Percentiles rank a stretch among this genome's conserved stretches.
phyloP scores from a whole-genome alignment of 2,329 filamentous ascomycete genomes.

The Zymoseptoria pseudotritici region DNA sequence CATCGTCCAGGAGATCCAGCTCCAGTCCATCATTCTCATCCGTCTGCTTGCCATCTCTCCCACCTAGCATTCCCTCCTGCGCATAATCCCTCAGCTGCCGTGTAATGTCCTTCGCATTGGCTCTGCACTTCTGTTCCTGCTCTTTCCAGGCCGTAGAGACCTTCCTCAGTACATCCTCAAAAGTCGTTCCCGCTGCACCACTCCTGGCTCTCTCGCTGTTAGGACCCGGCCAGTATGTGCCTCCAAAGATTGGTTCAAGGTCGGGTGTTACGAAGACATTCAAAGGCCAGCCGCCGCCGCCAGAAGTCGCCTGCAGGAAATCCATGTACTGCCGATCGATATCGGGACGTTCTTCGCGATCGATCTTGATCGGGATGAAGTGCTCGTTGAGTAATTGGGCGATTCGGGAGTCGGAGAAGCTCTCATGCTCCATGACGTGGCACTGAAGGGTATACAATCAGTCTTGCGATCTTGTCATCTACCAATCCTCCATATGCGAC shows the following conservation, averaged over 20 bases:
- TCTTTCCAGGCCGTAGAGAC: conserved; percentile 68
- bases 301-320: conserved; percentile 89
- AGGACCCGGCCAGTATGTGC: conserved; percentile 89
- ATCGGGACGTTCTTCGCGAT: conserved; percentile 88
- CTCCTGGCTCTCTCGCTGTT: conserved; percentile 43
- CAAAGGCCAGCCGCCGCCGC: conserved; percentile 84
- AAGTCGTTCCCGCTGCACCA: conserved; percentile 57
- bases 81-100: conserved; percentile 78
- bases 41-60: conserved; percentile 18
- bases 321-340: conserved; percentile 98
- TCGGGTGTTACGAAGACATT: conserved; percentile 96
- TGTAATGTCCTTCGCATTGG: conserved; percentile 76
- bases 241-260: conserved; percentile 88
- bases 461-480: not conserved
- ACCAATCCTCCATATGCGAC: not conserved
- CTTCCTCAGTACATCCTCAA: conserved; percentile 75
- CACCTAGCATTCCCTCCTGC: conserved; percentile 66
- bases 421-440: conserved; percentile 88
- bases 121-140: conserved; percentile 73
- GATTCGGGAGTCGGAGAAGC: conserved; percentile 75
- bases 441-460: conserved; percentile 23
- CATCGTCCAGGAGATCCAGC: conserved; percentile 84
- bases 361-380: conserved; percentile 88
- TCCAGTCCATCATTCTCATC: conserved; percentile 63
- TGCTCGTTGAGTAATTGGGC: conserved; percentile 74